These are phyloP conservation scores for Pichia sp. DNA, from an alignment of 1,139 yeast species.

Conservation along the genomic window DNA sequence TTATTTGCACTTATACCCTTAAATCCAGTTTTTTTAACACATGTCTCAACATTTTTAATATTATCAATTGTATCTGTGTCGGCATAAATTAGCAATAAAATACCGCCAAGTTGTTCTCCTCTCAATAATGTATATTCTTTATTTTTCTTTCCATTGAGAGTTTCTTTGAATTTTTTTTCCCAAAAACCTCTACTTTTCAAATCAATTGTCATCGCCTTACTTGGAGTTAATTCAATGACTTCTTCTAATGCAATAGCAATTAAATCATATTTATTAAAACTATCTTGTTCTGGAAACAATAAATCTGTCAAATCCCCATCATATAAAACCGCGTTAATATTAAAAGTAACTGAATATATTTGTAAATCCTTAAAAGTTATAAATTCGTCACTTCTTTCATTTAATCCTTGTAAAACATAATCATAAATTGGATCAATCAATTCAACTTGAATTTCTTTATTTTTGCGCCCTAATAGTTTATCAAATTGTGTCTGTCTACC, in stretches of 20 bases:
- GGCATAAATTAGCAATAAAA: slow-evolving; percentile 70
- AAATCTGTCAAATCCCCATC: slow-evolving; percentile 51
- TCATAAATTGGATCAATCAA: slow-evolving; percentile 69
- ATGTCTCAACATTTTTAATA: slow-evolving; percentile 69
- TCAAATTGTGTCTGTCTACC: slow-evolving; percentile 37
- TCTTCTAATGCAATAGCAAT: slow-evolving; percentile 87
- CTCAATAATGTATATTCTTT: slow-evolving; percentile 50
- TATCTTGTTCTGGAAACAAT: slow-evolving; percentile 44
- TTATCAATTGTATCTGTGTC: slow-evolving; percentile 49
- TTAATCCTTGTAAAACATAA: slow-evolving; percentile 51
- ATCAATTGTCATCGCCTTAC: slow-evolving; percentile 81
- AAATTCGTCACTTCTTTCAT: slow-evolving; percentile 43
- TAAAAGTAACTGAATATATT: slow-evolving; percentile 62
- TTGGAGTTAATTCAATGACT: slow-evolving; percentile 84
- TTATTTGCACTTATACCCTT: slow-evolving; percentile 95
- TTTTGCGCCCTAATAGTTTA: slow-evolving; percentile 44
- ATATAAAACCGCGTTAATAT: slow-evolving; percentile 56
- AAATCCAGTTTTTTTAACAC: slow-evolving; percentile 83
- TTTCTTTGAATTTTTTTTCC: slow-evolving; percentile 62
- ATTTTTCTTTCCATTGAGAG: slow-evolving; percentile 41
- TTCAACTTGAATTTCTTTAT: slow-evolving; percentile 43
- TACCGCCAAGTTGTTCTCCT: slow-evolving; percentile 89
- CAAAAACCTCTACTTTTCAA: slow-evolving; percentile 65
- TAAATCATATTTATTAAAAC: slow-evolving; percentile 41
- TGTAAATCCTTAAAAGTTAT: slow-evolving; percentile 46